Conservation (phyloP, 2,329 filamentous ascomycete genomes). For the Aspergillaceae sp. region DNA sequence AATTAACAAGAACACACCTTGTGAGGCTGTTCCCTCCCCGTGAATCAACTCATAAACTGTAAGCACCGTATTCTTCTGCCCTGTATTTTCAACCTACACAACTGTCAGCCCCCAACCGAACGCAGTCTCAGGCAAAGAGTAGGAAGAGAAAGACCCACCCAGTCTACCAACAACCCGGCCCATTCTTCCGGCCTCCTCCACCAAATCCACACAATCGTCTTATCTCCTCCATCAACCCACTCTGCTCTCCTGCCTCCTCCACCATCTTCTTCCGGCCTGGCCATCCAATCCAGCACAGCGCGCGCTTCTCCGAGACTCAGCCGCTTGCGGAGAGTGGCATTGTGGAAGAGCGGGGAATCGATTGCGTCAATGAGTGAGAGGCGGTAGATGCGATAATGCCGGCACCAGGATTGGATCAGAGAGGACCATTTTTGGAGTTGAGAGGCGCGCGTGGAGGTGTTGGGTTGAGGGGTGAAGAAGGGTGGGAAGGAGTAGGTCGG, state of each 20-base stretch:
- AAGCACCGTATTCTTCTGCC: slow-evolving; percentile 77
- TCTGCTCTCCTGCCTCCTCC: slow-evolving; percentile 47
- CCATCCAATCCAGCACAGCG: slow-evolving; percentile 50
- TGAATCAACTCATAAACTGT: slow-evolving; percentile 87
- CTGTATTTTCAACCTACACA: slow-evolving; percentile 62
- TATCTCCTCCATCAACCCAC: slow-evolving; percentile 48
- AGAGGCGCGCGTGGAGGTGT: slow-evolving; percentile 34
- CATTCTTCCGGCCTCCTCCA: slow-evolving; percentile 88
- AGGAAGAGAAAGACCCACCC: slow-evolving; percentile 42
- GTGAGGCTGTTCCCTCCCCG: slow-evolving; percentile 67
- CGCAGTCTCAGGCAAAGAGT: background rate
- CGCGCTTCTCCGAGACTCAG: slow-evolving; percentile 47
- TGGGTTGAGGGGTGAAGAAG: slow-evolving; percentile 43
- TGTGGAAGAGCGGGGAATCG: slow-evolving; percentile 51
- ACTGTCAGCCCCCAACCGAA: slow-evolving; percentile 1
- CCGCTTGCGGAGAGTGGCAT: slow-evolving; percentile 34
- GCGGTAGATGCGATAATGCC: slow-evolving; percentile 65
- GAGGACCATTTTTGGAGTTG: slow-evolving; percentile 74
- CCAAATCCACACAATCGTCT: slow-evolving; percentile 62
- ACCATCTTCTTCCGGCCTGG: slow-evolving; percentile 33
- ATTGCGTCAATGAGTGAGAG: slow-evolving; percentile 58
- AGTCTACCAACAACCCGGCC: slow-evolving; percentile 67
- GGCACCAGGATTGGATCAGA: slow-evolving; percentile 76
- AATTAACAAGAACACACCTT: slow-evolving; percentile 42
- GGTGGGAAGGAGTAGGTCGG: slow-evolving; percentile 45